phyloP scores from a whole-genome alignment of 805 yeast species.

The Candida caryicola region DNA sequence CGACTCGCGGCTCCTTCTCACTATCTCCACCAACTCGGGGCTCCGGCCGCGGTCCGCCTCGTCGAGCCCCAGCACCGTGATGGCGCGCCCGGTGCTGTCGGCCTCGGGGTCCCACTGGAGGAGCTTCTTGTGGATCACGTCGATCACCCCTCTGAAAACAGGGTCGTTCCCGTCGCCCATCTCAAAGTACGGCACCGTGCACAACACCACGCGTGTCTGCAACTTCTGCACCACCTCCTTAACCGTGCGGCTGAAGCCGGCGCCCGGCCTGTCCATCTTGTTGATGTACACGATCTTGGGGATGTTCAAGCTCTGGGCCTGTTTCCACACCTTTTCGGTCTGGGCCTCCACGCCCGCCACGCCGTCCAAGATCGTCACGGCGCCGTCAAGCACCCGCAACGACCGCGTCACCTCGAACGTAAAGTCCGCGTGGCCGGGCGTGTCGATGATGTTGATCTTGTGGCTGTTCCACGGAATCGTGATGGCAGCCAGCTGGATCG shows the following conservation, averaged over 20 bases:
- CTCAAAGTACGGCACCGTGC: slow-evolving; percentile 75
- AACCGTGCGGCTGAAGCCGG: slow-evolving; percentile 89
- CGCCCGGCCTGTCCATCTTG: slow-evolving; percentile 96
- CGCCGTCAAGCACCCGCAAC: slow-evolving; percentile 88
- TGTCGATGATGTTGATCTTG: slow-evolving; percentile 84
- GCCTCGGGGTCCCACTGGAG: slow-evolving; percentile 46
- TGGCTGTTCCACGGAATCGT: slow-evolving; percentile 80
- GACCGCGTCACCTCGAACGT: slow-evolving; percentile 92
- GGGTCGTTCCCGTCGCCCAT: slow-evolving; percentile 28
- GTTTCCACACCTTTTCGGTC: slow-evolving; percentile 95
- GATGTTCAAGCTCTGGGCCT: slow-evolving; percentile 62
- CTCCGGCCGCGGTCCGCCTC: slow-evolving; percentile 19
- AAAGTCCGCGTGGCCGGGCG: slow-evolving; percentile 98
- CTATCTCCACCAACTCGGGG: slow-evolving; percentile 41
- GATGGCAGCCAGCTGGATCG: slow-evolving; percentile 95
- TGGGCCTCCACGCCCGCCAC: slow-evolving; percentile 99
- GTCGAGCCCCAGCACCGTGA: slow-evolving; percentile 42
- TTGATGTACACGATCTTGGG: slow-evolving; percentile 83
- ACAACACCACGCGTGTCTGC: slow-evolving; percentile 66
- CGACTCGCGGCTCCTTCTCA: slow-evolving; percentile 61
- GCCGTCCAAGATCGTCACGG: slow-evolving; percentile 87
- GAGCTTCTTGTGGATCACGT: slow-evolving; percentile 62
- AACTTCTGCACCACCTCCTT: slow-evolving; percentile 76
- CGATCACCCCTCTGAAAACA: slow-evolving; percentile 69
- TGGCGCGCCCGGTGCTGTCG: slow-evolving; percentile 49